Evolutionary conservation across 1,284 basidiomycete species (phyloP).

Genomic region (Malassezia yamatoensis): DNA sequence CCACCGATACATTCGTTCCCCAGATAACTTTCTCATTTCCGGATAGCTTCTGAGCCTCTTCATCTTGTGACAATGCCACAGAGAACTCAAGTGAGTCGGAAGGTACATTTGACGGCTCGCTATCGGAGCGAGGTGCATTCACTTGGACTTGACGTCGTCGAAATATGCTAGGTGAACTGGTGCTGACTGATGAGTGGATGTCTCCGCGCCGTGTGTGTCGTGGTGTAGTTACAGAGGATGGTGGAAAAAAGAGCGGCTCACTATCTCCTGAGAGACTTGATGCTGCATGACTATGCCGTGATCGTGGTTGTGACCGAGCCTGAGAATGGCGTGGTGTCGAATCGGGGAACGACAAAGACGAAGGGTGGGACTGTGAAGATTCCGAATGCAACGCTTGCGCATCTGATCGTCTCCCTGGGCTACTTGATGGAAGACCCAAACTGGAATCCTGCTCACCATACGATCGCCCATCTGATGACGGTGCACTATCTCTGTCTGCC

Average conservation of each 20-base stretch:
- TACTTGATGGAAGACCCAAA: constrained; percentile 38
- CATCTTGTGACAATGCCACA: constrained; percentile 22
- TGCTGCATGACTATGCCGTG: constrained; percentile 23
- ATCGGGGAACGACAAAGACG: constrained; percentile 38
- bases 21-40: constrained; percentile 67
- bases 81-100: constrained; percentile 54
- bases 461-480: constrained; percentile 4
- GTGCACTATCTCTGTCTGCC: not conserved
- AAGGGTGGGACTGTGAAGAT: constrained; percentile 14
- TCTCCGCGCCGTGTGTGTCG: constrained; percentile 38
- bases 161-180: constrained; percentile 29
- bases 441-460: constrained; percentile 24
- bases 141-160: constrained; percentile 14
- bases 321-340: constrained; percentile 23
- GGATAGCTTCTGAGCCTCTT: constrained; percentile 18
- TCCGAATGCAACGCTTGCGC: not conserved
- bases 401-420: constrained; percentile 27
- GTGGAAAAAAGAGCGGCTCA: constrained; percentile 44
- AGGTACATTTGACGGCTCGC: constrained; percentile 71
- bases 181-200: constrained; percentile 34
- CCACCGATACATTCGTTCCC: constrained; percentile 87
- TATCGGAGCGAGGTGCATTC: constrained; percentile 58
- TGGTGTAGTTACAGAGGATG: constrained; percentile 36
- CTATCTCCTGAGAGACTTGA: constrained; percentile 24
- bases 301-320: constrained; percentile 10